Conservation (phyloP, 2,329 filamentous ascomycete genomes). For the Fusarium anthophilum region DNA sequence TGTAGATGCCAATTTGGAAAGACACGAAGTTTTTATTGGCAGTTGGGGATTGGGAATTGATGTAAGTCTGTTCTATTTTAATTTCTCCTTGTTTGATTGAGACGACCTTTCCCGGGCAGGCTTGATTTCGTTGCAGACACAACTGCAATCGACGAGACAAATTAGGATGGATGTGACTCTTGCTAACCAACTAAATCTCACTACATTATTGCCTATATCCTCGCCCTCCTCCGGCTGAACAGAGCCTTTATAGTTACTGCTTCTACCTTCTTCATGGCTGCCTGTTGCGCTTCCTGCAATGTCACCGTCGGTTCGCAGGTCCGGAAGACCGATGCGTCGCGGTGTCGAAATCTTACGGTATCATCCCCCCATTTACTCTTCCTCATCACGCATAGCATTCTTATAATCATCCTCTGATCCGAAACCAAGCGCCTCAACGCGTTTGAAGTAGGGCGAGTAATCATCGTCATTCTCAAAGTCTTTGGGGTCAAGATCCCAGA, state of each 20-base stretch:
- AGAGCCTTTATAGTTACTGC: fast-evolving
- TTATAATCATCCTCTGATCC: not conserved
- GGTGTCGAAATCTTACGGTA: fast-evolving
- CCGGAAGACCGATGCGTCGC: fast-evolving
- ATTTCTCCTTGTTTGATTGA: too few relatives aligned
- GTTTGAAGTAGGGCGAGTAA: not conserved
- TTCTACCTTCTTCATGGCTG: fast-evolving
- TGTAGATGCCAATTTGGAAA: too few relatives aligned
- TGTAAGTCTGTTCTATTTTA: too few relatives aligned
- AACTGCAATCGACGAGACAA: not conserved
- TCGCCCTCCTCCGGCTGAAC: not conserved
- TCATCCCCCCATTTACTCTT: not conserved
- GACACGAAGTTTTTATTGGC: too few relatives aligned
- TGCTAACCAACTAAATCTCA: fast-evolving
- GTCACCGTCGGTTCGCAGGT: fast-evolving
- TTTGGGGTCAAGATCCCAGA: not conserved
- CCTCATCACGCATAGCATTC: not conserved
- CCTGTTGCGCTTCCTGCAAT: fast-evolving
- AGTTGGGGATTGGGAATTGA: too few relatives aligned
- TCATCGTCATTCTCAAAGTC: not conserved
- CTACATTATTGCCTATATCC: fast-evolving
- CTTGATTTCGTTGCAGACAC: not conserved
- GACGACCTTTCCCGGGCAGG: not conserved
- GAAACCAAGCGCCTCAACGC: not conserved
- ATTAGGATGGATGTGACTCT: not conserved